A percentile compares a stretch with the other conserved stretches of the same genome.
Evolutionary conservation across 1,284 basidiomycete genomes (phyloP).

Genomic region (Cystobasidium pallidum): DNA sequence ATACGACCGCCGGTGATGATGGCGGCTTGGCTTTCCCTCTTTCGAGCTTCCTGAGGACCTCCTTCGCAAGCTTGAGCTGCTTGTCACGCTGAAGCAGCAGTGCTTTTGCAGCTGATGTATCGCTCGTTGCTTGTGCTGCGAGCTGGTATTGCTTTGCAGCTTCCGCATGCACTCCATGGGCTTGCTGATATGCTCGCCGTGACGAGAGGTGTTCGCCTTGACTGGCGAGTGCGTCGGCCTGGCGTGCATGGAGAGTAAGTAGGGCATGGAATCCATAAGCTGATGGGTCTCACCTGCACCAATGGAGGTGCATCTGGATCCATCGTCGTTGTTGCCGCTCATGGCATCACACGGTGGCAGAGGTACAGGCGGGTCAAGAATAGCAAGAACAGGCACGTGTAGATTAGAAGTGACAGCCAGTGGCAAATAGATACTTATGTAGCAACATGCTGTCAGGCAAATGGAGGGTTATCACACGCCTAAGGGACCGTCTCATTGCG

Average conservation of each 20-base stretch:
- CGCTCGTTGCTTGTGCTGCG: slow-evolving; percentile 40
- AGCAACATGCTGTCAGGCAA: too few relatives aligned
- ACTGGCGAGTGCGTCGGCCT: slow-evolving; percentile 41
- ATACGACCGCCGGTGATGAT: not conserved
- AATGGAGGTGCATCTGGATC: slow-evolving; percentile 41
- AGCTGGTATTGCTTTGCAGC: slow-evolving; percentile 38
- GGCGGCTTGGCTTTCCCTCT: slow-evolving; percentile 14
- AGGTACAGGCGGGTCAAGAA: not conserved
- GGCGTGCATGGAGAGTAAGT: not conserved
- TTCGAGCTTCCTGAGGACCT: slow-evolving; percentile 24
- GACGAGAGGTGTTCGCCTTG: slow-evolving; percentile 37
- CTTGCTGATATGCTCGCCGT: slow-evolving; percentile 41
- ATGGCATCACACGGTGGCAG: not conserved
- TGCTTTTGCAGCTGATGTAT: slow-evolving; percentile 35
- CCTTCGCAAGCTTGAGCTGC: slow-evolving; percentile 32
- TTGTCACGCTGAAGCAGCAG: slow-evolving; percentile 39
- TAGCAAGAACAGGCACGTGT: not conserved
- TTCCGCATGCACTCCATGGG: slow-evolving; percentile 29
- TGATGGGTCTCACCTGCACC: slow-evolving; percentile 37
- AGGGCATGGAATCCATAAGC: not conserved
- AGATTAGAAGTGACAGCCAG: not conserved
- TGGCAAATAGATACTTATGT: not conserved
- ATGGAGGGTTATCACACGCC: too few relatives aligned
- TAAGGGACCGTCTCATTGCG: too few relatives aligned
- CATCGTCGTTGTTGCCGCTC: slow-evolving; percentile 10